These are phyloP conservation scores for Hyaloscypha finlandica DNA, from an alignment of 495 filamentous ascomycete species.

Conservation along the genomic window DNA sequence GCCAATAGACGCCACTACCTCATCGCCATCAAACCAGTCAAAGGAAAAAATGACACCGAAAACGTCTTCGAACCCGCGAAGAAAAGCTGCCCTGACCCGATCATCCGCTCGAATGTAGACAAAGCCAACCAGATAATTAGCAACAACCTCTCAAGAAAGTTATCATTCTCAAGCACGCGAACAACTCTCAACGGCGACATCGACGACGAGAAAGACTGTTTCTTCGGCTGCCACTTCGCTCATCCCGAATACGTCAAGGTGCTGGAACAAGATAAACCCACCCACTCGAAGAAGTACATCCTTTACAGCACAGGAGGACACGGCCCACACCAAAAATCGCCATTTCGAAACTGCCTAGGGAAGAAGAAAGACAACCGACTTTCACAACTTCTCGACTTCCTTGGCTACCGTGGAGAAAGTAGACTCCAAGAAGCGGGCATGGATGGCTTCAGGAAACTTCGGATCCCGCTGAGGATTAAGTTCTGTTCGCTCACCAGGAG, in stretches of 20 bases:
- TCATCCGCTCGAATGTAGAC: background rate
- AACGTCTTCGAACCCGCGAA: background rate
- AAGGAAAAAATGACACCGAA: background rate
- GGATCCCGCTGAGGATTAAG: background rate
- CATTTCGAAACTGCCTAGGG: background rate
- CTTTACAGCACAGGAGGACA: no score
- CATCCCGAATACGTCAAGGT: no score
- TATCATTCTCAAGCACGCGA: no score
- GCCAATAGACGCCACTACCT: background rate
- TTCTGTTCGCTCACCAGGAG: slow-evolving; percentile 6
- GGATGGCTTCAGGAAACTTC: background rate
- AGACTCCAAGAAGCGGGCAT: background rate
- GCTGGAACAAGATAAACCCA: no score
- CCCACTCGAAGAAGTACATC: no score
- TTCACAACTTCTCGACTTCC: background rate
- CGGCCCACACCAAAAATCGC: background rate
- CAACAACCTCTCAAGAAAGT: no score
- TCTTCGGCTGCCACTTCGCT: no score
- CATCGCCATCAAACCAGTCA: background rate
- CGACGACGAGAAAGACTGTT: no score
- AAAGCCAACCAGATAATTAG: background rate
- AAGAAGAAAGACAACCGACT: background rate
- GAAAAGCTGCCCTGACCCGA: background rate
- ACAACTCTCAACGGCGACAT: no score
- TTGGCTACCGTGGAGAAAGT: background rate